phyloP scores from a whole-genome alignment of 768 basidiomycete genomes.

The Coprinopsis marcescibilis region DNA sequence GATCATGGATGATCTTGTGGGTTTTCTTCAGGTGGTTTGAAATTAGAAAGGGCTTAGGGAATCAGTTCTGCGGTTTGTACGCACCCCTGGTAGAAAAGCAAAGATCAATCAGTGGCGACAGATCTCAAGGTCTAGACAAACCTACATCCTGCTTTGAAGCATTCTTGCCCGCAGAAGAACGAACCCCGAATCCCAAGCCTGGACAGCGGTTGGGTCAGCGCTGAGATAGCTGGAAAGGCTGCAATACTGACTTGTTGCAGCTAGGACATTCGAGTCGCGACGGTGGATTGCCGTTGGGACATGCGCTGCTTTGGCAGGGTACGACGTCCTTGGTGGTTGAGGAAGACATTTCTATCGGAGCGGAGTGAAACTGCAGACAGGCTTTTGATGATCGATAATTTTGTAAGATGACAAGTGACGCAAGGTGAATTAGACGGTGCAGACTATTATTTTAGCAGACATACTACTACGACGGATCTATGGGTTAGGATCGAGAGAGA shows the following conservation, averaged over 20 bases:
- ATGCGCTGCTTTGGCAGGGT: slow-evolving; percentile 62
- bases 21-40: slow-evolving; percentile 50
- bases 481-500: not conserved
- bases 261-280: slow-evolving; percentile 90
- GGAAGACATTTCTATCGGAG: not conserved
- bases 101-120: slow-evolving; percentile 11
- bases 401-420: slow-evolving; percentile 3
- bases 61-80: slow-evolving; percentile 9
- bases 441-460: slow-evolving; percentile 6
- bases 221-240: not conserved
- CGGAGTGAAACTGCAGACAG: not conserved
- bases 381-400: slow-evolving; percentile 1
- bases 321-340: slow-evolving; percentile 23
- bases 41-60: not conserved
- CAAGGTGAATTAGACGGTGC: no score
- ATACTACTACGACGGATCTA: slow-evolving; percentile 3
- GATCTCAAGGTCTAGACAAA: not conserved
- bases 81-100: slow-evolving; percentile 28
- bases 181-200: slow-evolving; percentile 81
- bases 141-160: slow-evolving; percentile 94
- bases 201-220: slow-evolving; percentile 15
- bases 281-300: slow-evolving; percentile 77
- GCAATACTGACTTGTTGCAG: slow-evolving; percentile 71
- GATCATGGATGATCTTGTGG: slow-evolving; percentile 72
- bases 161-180: slow-evolving; percentile 92